phyloP scores from a whole-genome alignment of 805 yeast species.

The Isabelozyma rhagii region DNA sequence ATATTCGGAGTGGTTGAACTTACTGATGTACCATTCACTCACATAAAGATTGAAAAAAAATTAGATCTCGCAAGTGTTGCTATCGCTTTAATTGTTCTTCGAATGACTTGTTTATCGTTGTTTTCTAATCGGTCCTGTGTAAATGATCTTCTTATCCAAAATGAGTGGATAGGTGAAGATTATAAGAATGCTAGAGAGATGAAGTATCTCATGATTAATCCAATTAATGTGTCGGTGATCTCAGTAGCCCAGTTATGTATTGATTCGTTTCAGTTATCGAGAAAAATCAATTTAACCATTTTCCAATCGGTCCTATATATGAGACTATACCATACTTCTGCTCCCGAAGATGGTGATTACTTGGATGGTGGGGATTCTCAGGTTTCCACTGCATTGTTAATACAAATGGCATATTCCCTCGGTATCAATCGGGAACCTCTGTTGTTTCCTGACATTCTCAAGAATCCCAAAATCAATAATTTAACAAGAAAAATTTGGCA shows the following conservation, averaged over 20 bases:
- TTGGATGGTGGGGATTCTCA: constrained; percentile 56
- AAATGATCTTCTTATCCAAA: constrained; percentile 16
- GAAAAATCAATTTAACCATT: constrained; percentile 42
- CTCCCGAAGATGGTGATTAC: constrained; percentile 50
- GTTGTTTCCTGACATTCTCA: constrained; percentile 15
- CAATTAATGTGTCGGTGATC: constrained; percentile 17
- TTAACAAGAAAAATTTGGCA: constrained; percentile 25
- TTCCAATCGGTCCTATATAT: constrained; percentile 49
- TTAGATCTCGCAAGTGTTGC: constrained; percentile 23
- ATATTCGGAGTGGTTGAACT: constrained; percentile 19
- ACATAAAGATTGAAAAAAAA: constrained; percentile 16
- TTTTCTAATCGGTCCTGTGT: constrained; percentile 20
- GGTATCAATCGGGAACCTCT: constrained; percentile 65
- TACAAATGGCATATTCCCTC: constrained; percentile 59
- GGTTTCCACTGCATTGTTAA: constrained; percentile 47
- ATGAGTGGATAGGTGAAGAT: constrained; percentile 10
- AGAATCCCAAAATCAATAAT: constrained; percentile 14
- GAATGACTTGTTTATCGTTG: constrained; percentile 23
- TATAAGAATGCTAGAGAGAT: constrained; percentile 9
- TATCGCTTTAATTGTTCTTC: constrained; percentile 19
- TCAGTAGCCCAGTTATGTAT: constrained; percentile 22
- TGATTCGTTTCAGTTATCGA: constrained; percentile 15
- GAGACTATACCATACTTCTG: constrained; percentile 41
- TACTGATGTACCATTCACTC: constrained; percentile 13
- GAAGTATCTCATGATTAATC: constrained; percentile 14